phyloP scores from a whole-genome alignment of 179 eudicot genomes.

The Carnegiea gigantea region DNA sequence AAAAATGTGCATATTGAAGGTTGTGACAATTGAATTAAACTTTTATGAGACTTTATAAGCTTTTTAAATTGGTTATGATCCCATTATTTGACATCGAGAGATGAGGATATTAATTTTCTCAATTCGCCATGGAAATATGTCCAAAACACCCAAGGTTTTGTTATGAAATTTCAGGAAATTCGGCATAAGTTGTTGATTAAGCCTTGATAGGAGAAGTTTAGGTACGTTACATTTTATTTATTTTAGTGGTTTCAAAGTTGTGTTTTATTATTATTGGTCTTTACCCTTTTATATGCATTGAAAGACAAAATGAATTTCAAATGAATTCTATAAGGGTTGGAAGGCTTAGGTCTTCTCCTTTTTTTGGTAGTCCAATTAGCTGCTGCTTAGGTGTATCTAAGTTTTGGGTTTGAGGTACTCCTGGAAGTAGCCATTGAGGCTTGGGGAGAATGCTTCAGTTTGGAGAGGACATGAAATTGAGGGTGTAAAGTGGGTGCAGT shows the following conservation, averaged over 20 bases:
- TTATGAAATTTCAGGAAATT: no score
- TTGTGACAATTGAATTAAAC: no score
- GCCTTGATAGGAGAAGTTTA: slow-evolving; percentile 81
- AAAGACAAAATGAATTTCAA: background rate
- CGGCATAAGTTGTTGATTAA: no score
- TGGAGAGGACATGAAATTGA: background rate
- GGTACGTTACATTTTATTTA: slow-evolving; percentile 38
- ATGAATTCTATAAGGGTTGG: background rate
- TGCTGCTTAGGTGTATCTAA: background rate
- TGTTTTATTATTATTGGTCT: background rate
- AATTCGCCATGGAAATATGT: no score
- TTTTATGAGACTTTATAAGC: no score
- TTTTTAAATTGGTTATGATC: no score
- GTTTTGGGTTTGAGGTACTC: background rate
- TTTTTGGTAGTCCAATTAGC: background rate
- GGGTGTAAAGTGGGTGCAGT: background rate
- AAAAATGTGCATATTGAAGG: no score
- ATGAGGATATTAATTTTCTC: no score
- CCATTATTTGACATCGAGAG: no score
- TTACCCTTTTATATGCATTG: background rate
- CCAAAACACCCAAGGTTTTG: no score
- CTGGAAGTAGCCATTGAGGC: background rate
- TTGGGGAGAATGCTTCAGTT: background rate
- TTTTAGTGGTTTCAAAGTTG: background rate
- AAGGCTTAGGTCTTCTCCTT: background rate